phyloP scores from a whole-genome alignment of 2,329 filamentous ascomycete genomes.

The Fusarium sterilihyphosum region DNA sequence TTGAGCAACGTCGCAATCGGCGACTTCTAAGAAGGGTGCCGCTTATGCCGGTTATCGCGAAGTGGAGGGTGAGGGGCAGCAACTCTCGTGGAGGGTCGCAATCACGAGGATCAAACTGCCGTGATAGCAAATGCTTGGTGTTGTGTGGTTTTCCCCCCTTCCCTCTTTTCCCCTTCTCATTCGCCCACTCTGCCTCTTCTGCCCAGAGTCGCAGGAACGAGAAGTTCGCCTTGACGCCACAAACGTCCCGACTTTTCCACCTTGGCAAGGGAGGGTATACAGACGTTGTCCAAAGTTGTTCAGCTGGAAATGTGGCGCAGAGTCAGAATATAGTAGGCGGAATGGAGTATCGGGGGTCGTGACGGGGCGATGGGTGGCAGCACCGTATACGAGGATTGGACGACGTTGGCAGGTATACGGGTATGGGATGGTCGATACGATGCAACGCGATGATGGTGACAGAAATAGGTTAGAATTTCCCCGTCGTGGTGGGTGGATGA shows the following conservation, averaged over 20 bases:
- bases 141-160: background rate
- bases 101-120: constrained; percentile 24
- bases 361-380: background rate
- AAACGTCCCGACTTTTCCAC: constrained; percentile 26
- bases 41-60: constrained; percentile 18
- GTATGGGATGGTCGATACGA: constrained; percentile 2
- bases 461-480: constrained; percentile 19
- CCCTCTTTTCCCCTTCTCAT: background rate
- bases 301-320: constrained; percentile 29
- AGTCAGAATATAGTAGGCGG: constrained; percentile 16
- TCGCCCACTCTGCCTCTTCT: background rate
- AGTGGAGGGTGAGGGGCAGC: constrained; percentile 3
- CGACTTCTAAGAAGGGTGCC: constrained; percentile 30
- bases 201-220: constrained; percentile 14
- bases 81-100: constrained; percentile 13
- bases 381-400: constrained; percentile 18
- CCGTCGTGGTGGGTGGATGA: constrained; percentile 8
- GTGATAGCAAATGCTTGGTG: background rate
- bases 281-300: constrained; percentile 11
- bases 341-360: constrained; percentile 20
- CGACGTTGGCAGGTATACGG: constrained; percentile 4
- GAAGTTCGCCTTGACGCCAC: constrained; percentile 19
- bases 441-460: background rate
- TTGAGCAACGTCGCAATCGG: constrained; percentile 46
- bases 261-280: constrained; percentile 33